These are phyloP conservation scores for Yamadazyma laniorum DNA, from an alignment of 805 yeast species.

Conservation along the genomic window DNA sequence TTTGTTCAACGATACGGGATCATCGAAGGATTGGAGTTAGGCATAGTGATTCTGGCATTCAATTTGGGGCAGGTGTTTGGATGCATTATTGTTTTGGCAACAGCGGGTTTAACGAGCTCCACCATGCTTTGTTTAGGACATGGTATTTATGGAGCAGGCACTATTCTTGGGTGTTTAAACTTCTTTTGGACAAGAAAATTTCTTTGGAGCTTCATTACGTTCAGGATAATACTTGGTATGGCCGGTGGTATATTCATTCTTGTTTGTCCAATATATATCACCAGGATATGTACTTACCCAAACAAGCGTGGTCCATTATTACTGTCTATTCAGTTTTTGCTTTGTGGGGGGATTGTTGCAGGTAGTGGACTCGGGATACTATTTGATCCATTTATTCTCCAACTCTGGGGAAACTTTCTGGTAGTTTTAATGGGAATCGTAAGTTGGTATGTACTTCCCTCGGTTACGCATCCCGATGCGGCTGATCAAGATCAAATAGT, in stretches of 20 bases:
- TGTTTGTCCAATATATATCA: constrained; percentile 23
- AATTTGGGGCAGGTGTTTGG: constrained; percentile 23
- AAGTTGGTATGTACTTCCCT: too few relatives aligned
- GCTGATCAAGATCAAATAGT: too few relatives aligned
- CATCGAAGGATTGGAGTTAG: constrained; percentile 1
- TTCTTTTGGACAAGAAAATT: neutral
- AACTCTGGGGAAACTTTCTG: constrained; percentile 5
- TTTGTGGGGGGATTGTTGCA: constrained; percentile 23
- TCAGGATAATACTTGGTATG: constrained; percentile 5
- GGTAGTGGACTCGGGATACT: constrained; percentile 18
- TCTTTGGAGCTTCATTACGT: neutral
- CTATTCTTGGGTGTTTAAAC: constrained; percentile 3
- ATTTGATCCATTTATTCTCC: constrained; percentile 5
- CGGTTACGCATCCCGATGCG: too few relatives aligned
- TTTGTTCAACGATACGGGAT: constrained; percentile 7
- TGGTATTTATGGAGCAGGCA: constrained; percentile 19
- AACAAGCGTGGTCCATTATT: constrained; percentile 17
- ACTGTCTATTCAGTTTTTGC: constrained; percentile 21
- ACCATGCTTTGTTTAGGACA: constrained; percentile 13
- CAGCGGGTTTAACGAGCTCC: constrained; percentile 13
- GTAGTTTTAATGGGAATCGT: constrained; percentile 4
- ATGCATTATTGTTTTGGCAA: constrained; percentile 16
- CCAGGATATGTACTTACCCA: constrained; percentile 17
- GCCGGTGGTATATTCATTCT: constrained; percentile 25
- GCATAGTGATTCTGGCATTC: constrained; percentile 16